Evolutionary conservation across 1,139 yeast genomes (phyloP).

Genomic region (Saccharomycopsis crataegensis): DNA sequence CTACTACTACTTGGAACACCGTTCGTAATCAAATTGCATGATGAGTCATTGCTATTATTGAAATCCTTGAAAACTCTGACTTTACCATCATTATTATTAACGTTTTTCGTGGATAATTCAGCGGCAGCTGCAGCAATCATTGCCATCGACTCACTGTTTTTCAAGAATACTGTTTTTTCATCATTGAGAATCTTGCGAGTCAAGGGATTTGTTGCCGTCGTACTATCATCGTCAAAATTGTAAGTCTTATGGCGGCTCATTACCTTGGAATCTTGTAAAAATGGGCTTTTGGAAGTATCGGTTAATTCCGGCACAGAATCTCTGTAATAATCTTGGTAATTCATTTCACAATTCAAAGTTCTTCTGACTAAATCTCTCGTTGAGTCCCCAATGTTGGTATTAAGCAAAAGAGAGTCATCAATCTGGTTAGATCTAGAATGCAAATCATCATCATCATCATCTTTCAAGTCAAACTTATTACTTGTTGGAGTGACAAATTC

Average conservation of each 20-base stretch:
- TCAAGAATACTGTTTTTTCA: slow-evolving; percentile 6
- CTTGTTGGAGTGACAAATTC: slow-evolving; percentile 11
- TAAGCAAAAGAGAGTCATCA: slow-evolving; percentile 3
- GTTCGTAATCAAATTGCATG: slow-evolving; percentile 17
- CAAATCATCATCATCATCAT: neutral
- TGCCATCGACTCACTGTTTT: neutral
- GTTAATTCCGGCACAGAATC: slow-evolving; percentile 14
- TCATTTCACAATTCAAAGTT: slow-evolving; percentile 9
- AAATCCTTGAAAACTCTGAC: slow-evolving; percentile 12
- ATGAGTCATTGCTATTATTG: slow-evolving; percentile 9
- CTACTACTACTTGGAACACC: slow-evolving; percentile 13
- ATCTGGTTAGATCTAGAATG: neutral
- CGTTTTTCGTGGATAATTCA: neutral
- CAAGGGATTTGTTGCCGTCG: neutral
- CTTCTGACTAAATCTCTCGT: slow-evolving; percentile 13
- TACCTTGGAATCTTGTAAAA: neutral
- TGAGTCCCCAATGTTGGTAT: slow-evolving; percentile 13
- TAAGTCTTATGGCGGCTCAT: neutral
- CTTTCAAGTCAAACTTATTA: neutral
- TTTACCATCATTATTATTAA: neutral
- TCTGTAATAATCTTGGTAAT: slow-evolving; percentile 16
- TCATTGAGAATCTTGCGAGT: slow-evolving; percentile 4
- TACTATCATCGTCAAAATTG: neutral
- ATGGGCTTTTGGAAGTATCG: slow-evolving; percentile 11
- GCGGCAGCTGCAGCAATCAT: slow-evolving; percentile 1